A percentile compares a stretch with the other conserved stretches of the same genome.
Evolutionary conservation across 2,329 filamentous ascomycete genomes (phyloP).

Genomic region (Beauveria scarabaeidicola): DNA sequence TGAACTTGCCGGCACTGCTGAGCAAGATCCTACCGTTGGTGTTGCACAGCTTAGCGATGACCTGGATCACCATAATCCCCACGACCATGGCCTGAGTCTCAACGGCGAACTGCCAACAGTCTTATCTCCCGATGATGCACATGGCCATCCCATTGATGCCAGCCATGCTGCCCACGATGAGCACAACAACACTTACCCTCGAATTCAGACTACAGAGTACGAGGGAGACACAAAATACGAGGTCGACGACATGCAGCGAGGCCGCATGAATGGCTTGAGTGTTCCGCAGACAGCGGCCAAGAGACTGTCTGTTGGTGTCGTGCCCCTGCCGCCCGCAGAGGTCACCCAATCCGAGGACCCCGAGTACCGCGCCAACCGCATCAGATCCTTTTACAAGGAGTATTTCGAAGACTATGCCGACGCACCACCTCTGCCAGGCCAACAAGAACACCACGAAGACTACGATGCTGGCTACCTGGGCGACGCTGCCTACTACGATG

Average conservation of each 20-base stretch:
- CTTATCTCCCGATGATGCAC: conserved; percentile 15
- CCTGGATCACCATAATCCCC: conserved; percentile 19
- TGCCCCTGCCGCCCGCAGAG: conserved; percentile 81
- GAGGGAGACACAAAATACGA: conserved; percentile 25
- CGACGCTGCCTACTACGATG: conserved; percentile 60
- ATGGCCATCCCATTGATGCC: conserved; percentile 11
- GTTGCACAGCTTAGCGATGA: conserved; percentile 15
- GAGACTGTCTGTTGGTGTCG: conserved; percentile 62
- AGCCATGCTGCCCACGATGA: conserved; percentile 13
- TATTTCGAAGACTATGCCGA: conserved; percentile 84
- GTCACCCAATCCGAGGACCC: conserved; percentile 75
- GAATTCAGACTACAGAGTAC: conserved; percentile 24
- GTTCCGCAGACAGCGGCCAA: conserved; percentile 48
- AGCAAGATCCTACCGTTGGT: conserved; percentile 7
- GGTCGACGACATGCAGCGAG: conserved; percentile 13
- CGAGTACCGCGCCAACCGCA: conserved; percentile 89
- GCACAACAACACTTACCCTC: conserved; percentile 16
- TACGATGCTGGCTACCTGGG: conserved; percentile 62
- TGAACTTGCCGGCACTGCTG: conserved; percentile 12
- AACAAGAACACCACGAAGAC: conserved; percentile 59
- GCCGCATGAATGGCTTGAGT: conserved; percentile 33
- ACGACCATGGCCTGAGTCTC: conserved; percentile 25
- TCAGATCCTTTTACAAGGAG: conserved; percentile 98
- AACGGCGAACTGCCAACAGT: conserved; percentile 27
- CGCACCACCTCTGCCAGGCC: conserved; percentile 27